Percentiles rank a stretch among this genome's conserved stretches.
phyloP scores from a whole-genome alignment of 257 asterid species.

The Jaltomata sinuosa region DNA sequence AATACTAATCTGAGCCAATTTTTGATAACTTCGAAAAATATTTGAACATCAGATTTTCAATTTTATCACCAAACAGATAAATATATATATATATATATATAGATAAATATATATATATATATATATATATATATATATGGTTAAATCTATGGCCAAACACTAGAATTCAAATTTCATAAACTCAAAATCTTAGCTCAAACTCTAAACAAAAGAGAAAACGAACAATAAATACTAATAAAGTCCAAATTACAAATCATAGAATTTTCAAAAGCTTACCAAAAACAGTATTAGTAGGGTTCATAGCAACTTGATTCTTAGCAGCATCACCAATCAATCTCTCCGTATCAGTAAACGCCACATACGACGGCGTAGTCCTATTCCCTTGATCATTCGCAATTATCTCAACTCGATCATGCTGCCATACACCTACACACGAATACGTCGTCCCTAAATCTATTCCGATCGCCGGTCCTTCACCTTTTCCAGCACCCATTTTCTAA shows the following conservation, averaged over 20 bases:
- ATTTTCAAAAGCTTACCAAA: conserved; percentile 18
- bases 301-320: conserved; percentile 38
- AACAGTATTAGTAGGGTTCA: conserved; percentile 35
- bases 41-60: too few relatives aligned
- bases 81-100: too few relatives aligned
- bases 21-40: too few relatives aligned
- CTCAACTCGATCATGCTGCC: conserved; percentile 34
- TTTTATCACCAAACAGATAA: too few relatives aligned
- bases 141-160: too few relatives aligned
- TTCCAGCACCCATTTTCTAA: conserved; percentile 16
- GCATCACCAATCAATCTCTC: conserved; percentile 36
- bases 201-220: not conserved
- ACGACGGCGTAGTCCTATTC: conserved; percentile 35
- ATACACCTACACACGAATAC: conserved; percentile 27
- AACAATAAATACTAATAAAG: not conserved
- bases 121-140: not conserved
- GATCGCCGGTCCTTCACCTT: conserved; percentile 30
- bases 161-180: not conserved
- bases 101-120: too few relatives aligned
- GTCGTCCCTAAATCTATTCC: conserved; percentile 34
- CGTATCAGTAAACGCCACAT: conserved; percentile 32
- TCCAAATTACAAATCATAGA: not conserved
- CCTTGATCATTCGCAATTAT: conserved; percentile 31
- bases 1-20: too few relatives aligned
- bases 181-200: not conserved